Evolutionary conservation across 2,329 filamentous ascomycete genomes (phyloP), one percentile per base, ranked within the genome.

Genomic region (Pestalotiopsis sp.): DNA sequence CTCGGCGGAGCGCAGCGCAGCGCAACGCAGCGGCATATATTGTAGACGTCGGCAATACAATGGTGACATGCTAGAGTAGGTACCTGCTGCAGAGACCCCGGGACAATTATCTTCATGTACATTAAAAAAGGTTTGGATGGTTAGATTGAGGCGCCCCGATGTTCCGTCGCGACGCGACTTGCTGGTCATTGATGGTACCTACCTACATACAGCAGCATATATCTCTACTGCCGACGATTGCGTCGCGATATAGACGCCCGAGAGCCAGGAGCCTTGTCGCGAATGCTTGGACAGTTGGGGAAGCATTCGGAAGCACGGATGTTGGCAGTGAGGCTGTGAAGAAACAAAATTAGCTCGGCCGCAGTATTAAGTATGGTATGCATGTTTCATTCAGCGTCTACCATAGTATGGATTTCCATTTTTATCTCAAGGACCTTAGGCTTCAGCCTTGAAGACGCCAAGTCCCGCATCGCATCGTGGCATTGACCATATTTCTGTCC

Each of bases 311-410:
- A 27, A 59, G 45, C 45, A 52, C 45, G 45, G 45, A 52, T 52
- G 45, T 52, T 52, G 45, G 45, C 45, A 23, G 45, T 52, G 57
- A 59, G 57, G 57, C 57, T 31, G 57, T 59, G 27, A 36, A 7
- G 57, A 36, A 27, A 59, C 27, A 59, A 59, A 59, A 27, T 59
- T 59, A 59, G 27, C 57, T 59, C 57, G 57, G 9, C 23, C 17
- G 17, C 17, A n/a, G 45, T 23, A 52, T 52, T n/a, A n/a, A 23
- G 17, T n/a, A 52, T 52, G 45, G 17, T n/a, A 52, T 52, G 45
- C 56, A 67, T 65, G 68, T 68, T 45, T 65, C 63, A 59, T 13
- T 59, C 57, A 36, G 56, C 56, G 20, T 41, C 36, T 41, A 36
- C 9, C 49, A 67, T 20, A 41, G 31, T 12, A 45, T 57, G 31